phyloP scores from a whole-genome alignment of 805 yeast species.

The Yarrowia yakushimensis region DNA sequence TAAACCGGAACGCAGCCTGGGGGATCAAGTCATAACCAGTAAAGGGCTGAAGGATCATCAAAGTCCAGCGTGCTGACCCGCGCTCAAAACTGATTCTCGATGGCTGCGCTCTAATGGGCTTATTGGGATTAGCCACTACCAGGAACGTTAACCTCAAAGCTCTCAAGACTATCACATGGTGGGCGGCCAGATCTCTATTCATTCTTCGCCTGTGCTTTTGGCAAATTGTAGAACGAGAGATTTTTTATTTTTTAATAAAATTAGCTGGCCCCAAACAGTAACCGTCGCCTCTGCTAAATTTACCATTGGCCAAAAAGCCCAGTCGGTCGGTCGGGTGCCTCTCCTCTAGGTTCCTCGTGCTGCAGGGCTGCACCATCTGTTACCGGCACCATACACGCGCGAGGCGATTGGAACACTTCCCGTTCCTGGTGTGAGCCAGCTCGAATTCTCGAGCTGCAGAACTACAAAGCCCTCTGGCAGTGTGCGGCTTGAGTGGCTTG shows the following conservation, averaged over 20 bases:
- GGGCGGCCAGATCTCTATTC: background rate
- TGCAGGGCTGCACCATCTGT: background rate
- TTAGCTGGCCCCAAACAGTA: too few species aligned
- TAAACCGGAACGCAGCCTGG: background rate
- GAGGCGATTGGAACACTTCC: background rate
- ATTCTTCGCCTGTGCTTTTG: too few species aligned
- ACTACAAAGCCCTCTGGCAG: background rate
- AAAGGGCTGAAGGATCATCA: too few species aligned
- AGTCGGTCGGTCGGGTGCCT: background rate
- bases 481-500: slow-evolving; percentile 1
- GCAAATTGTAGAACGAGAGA: too few species aligned
- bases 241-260: too few species aligned
- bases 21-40: background rate
- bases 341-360: background rate
- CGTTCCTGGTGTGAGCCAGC: background rate
- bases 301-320: too few species aligned
- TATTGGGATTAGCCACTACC: background rate
- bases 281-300: too few species aligned
- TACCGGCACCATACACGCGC: slow-evolving; percentile 8
- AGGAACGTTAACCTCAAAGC: background rate
- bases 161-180: background rate
- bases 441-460: background rate
- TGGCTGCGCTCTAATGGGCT: slow-evolving; percentile 11
- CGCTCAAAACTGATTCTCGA: too few species aligned
- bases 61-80: too few species aligned